A percentile compares a stretch with the other conserved stretches of the same genome.
Evolutionary conservation across 2,329 filamentous ascomycete species (phyloP).

Genomic region (Myriosclerotinia scirpicola): DNA sequence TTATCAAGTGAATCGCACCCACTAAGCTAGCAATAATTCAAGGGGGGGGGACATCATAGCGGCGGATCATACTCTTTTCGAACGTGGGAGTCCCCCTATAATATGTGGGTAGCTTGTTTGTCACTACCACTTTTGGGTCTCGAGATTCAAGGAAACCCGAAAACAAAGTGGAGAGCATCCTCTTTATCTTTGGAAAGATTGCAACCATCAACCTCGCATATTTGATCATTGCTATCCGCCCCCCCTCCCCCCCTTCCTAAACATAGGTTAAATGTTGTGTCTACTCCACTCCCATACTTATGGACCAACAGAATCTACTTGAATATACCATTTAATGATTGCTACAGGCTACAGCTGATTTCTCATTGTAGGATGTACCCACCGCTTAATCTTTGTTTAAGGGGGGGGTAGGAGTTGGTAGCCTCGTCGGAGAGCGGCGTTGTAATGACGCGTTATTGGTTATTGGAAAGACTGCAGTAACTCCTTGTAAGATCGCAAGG

Average conservation of each 20-base stretch:
- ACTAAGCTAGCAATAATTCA: no score
- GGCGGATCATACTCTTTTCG: slow-evolving; percentile 10
- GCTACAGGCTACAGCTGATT: no score
- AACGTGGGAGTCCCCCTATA: slow-evolving; percentile 11
- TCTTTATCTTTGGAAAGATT: slow-evolving; percentile 11
- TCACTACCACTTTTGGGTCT: slow-evolving; percentile 1
- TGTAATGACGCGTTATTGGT: slow-evolving; percentile 8
- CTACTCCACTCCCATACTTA: no score
- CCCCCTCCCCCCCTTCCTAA: no score
- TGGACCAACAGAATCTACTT: no score
- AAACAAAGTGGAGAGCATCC: slow-evolving; percentile 6
- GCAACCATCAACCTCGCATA: slow-evolving; percentile 2
- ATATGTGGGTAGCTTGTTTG: slow-evolving; percentile 11
- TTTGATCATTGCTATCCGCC: neutral
- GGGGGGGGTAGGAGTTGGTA: slow-evolving; percentile 7
- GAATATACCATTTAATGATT: no score
- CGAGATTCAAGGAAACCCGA: neutral
- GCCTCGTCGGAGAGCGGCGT: slow-evolving; percentile 23
- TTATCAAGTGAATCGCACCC: no score
- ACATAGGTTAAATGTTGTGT: no score
- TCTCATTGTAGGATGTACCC: no score
- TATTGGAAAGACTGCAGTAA: slow-evolving; percentile 9
- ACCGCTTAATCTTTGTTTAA: no score
- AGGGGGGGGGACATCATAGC: neutral
- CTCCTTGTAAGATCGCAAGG: slow-evolving; percentile 1